Percentiles rank a stretch among this genome's conserved stretches.
phyloP scores from a whole-genome alignment of 2,329 filamentous ascomycete species.

The Teratosphaeria zuluensis region DNA sequence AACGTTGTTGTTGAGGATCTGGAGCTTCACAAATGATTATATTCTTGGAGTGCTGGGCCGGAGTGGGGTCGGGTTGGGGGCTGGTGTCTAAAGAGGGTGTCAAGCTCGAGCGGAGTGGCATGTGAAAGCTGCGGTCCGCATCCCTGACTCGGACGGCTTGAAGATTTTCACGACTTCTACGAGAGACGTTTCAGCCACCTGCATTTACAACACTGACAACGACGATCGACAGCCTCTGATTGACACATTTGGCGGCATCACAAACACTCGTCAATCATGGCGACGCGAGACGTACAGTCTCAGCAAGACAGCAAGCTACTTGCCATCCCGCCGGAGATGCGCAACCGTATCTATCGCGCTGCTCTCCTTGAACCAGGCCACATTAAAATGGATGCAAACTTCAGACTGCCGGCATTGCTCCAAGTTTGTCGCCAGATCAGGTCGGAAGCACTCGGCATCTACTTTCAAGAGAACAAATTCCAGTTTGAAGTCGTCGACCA shows the following conservation, averaged over 20 bases:
- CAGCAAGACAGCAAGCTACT: not conserved
- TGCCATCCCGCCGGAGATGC: not conserved
- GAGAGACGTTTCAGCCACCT: too few relatives aligned
- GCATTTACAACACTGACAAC: not conserved
- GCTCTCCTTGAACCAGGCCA: not conserved
- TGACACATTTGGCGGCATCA: not conserved
- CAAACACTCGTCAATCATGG: not conserved
- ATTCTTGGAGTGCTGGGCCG: too few relatives aligned
- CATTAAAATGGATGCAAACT: not conserved
- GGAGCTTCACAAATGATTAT: too few relatives aligned
- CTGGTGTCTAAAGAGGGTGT: not conserved
- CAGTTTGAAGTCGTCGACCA: not conserved
- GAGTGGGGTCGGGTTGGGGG: too few relatives aligned
- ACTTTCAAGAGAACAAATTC: not conserved
- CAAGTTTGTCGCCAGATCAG: not conserved
- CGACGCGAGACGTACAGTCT: not conserved
- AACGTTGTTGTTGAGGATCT: too few relatives aligned
- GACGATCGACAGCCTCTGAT: not conserved
- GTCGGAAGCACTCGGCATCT: not conserved
- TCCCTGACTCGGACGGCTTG: not conserved
- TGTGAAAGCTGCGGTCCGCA: not conserved
- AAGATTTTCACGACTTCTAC: not conserved
- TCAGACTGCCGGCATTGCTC: not conserved
- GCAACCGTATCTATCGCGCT: not conserved
- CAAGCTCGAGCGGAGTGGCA: not conserved